A percentile compares a stretch with the other conserved stretches of the same genome.
Conservation (phyloP, 768 basidiomycete species). For the Agaricus sinodeliciosus region DNA sequence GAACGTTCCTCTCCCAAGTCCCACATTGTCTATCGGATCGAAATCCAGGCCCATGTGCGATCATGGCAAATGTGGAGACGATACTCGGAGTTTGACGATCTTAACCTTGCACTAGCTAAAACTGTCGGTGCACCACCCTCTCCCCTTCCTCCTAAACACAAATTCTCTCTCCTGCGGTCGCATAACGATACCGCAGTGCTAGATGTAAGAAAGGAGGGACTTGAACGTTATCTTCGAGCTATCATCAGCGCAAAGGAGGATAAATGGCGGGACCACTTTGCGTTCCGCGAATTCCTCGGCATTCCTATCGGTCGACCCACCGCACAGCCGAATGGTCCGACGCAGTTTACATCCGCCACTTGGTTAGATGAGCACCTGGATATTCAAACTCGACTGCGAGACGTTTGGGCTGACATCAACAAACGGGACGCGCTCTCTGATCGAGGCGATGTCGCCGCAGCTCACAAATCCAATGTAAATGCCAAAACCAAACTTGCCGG, state of each 20-base stretch:
- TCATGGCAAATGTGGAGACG: slow-evolving; percentile 93
- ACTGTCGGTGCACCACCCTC: slow-evolving; percentile 75
- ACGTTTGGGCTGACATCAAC: slow-evolving; percentile 81
- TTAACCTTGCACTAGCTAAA: slow-evolving; percentile 75
- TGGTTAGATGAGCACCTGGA: slow-evolving; percentile 91
- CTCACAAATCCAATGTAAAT: slow-evolving; percentile 75
- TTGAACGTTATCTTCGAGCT: slow-evolving; percentile 82
- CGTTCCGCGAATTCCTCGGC: slow-evolving; percentile 84
- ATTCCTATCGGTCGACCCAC: slow-evolving; percentile 56
- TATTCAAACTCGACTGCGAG: slow-evolving; percentile 68
- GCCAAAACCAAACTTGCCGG: slow-evolving; percentile 84
- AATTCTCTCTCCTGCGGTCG: slow-evolving; percentile 59
- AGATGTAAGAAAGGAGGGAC: slow-evolving; percentile 68
- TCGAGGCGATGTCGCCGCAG: slow-evolving; percentile 62
- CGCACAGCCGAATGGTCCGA: slow-evolving; percentile 20
- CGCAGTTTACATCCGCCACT: slow-evolving; percentile 63
- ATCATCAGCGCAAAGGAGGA: slow-evolving; percentile 80
- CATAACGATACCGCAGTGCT: slow-evolving; percentile 54
- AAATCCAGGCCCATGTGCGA: slow-evolving; percentile 81
- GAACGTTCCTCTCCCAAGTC: slow-evolving; percentile 62
- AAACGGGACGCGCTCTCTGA: slow-evolving; percentile 81
- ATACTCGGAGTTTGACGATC: slow-evolving; percentile 90
- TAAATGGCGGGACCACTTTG: slow-evolving; percentile 72
- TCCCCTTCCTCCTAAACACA: slow-evolving; percentile 80
- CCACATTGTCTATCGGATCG: slow-evolving; percentile 79